These are phyloP conservation scores for Wickerhamomyces sp. DNA, from an alignment of 1,139 yeast genomes.

Conservation along the genomic window DNA sequence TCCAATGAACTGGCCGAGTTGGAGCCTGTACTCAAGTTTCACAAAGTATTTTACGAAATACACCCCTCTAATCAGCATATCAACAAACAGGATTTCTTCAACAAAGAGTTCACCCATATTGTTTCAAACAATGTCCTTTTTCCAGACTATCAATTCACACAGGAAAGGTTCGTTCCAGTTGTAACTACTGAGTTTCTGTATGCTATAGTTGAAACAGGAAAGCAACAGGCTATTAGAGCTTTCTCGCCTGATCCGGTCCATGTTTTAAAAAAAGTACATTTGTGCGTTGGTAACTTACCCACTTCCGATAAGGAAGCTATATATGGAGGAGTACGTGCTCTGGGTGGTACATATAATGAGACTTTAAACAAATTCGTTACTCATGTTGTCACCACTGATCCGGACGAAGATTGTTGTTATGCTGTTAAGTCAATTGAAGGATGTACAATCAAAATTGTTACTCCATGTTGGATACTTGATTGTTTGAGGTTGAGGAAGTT, in stretches of 20 bases:
- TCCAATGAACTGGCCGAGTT: constrained; percentile 25
- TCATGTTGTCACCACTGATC: constrained; percentile 61
- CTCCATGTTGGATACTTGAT: constrained; percentile 74
- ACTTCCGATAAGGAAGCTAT: constrained; percentile 60
- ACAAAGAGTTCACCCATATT: constrained; percentile 41
- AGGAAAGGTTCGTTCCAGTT: constrained; percentile 59
- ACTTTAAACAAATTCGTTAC: constrained; percentile 69
- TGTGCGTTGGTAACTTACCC: constrained; percentile 58
- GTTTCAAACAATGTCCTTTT: constrained; percentile 52
- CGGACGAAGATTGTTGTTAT: constrained; percentile 41
- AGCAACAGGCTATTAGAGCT: constrained; percentile 41
- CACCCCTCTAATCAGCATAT: constrained; percentile 14
- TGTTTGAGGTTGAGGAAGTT: constrained; percentile 51
- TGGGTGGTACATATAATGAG: constrained; percentile 72
- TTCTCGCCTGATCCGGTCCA: constrained; percentile 65
- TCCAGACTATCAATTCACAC: constrained; percentile 47
- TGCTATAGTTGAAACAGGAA: constrained; percentile 40
- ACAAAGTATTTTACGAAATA: constrained; percentile 22
- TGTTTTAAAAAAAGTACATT: constrained; percentile 55
- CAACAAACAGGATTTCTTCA: constrained; percentile 18
- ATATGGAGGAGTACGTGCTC: constrained; percentile 59
- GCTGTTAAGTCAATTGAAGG: constrained; percentile 35
- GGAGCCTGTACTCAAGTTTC: constrained; percentile 19
- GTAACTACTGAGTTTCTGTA: constrained; percentile 62
- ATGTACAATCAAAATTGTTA: constrained; percentile 53